Evolutionary conservation across 495 filamentous ascomycete species (phyloP).

Genomic region (Penicillium ochrochloron): DNA sequence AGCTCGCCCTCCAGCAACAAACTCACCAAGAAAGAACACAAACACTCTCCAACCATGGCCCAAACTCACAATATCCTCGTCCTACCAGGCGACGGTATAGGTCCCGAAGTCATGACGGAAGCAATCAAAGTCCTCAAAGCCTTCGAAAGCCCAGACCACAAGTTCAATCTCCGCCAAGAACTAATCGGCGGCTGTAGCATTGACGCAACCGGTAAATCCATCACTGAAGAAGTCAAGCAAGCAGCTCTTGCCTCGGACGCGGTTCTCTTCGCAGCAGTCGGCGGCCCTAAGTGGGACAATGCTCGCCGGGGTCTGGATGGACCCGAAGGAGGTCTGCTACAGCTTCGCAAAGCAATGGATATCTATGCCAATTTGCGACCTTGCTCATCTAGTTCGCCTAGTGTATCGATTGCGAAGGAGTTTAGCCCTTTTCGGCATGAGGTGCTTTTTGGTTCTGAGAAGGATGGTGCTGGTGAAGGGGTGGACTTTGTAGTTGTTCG

Average conservation of each 20-base stretch:
- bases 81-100: slow-evolving; percentile 59
- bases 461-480: slow-evolving; percentile 28
- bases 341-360: slow-evolving; percentile 52
- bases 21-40: background rate
- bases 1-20: background rate
- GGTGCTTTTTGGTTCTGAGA: slow-evolving; percentile 30
- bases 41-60: slow-evolving; percentile 14
- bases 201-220: slow-evolving; percentile 48
- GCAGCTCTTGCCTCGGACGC: slow-evolving; percentile 48
- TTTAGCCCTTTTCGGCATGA: slow-evolving; percentile 52
- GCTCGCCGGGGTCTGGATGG: slow-evolving; percentile 47
- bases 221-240: slow-evolving; percentile 51
- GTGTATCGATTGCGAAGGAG: slow-evolving; percentile 41
- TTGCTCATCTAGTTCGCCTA: slow-evolving; percentile 48
- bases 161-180: slow-evolving; percentile 49
- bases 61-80: slow-evolving; percentile 53
- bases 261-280: slow-evolving; percentile 55
- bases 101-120: slow-evolving; percentile 58
- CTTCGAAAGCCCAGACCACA: slow-evolving; percentile 42
- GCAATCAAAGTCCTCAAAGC: slow-evolving; percentile 55
- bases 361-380: slow-evolving; percentile 57
- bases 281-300: slow-evolving; percentile 56
- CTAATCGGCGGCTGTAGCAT: slow-evolving; percentile 55
- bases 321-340: slow-evolving; percentile 51
- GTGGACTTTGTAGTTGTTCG: slow-evolving; percentile 56